Conservation (phyloP, 495 filamentous ascomycete genomes). For the Daldinia vernicosa region DNA sequence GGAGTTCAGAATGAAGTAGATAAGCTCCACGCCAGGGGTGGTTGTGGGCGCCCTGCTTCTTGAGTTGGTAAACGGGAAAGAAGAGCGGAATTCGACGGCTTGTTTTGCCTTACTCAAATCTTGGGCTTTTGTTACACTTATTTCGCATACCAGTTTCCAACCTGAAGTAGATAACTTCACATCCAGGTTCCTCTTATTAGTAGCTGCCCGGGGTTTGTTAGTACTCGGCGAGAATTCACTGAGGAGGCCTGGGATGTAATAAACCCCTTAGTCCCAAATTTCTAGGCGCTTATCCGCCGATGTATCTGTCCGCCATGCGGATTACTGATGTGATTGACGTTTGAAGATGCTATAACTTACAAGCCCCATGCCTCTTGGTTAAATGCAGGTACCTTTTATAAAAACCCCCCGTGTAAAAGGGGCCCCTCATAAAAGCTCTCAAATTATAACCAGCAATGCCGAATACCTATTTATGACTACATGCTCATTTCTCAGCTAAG, state of each 20-base stretch:
- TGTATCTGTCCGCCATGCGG: neutral
- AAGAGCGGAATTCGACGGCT: slow-evolving; percentile 18
- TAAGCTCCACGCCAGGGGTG: neutral
- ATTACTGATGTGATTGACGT: neutral
- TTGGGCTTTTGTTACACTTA: slow-evolving; percentile 25
- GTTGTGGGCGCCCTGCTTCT: slow-evolving; percentile 24
- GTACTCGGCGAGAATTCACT: neutral
- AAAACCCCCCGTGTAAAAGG: too few species aligned
- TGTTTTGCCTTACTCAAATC: slow-evolving; percentile 29
- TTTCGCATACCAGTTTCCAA: slow-evolving; percentile 20
- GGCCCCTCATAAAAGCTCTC: neutral
- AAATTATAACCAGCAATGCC: neutral
- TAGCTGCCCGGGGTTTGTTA: neutral
- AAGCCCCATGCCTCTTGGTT: neutral
- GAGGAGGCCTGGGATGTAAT: neutral
- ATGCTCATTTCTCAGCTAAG: too few species aligned
- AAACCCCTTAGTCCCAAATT: neutral
- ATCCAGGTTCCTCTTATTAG: neutral
- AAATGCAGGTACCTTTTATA: too few species aligned
- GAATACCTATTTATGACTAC: neutral
- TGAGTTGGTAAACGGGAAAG: slow-evolving; percentile 18
- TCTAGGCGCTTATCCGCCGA: neutral
- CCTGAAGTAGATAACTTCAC: neutral
- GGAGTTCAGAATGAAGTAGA: slow-evolving; percentile 25
- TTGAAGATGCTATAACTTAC: neutral